Evolutionary conservation across 176 grass and related monocot genomes (phyloP).

Genomic region (Oryza brachyantha): DNA sequence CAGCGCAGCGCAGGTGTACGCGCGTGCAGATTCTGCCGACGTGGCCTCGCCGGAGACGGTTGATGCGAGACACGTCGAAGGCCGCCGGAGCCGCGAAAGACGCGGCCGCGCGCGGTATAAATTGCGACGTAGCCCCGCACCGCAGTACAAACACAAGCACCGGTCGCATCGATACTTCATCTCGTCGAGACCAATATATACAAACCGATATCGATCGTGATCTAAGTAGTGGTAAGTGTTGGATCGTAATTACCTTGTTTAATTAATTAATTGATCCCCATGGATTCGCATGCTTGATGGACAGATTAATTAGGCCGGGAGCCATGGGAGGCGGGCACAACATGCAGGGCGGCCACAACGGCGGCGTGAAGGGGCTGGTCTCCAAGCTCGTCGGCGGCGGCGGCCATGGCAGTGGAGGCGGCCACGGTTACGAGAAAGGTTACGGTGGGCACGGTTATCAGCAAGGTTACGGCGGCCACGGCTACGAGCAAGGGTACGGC

Average conservation of each 20-base stretch:
- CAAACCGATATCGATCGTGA: too few species aligned
- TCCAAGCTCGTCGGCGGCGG: slow-evolving; percentile 35
- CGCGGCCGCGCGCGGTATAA: slow-evolving; percentile 20
- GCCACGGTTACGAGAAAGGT: too few species aligned
- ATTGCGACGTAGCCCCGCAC: background rate
- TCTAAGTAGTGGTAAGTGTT: background rate
- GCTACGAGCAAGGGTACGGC: slow-evolving; percentile 1
- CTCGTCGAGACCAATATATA: too few species aligned
- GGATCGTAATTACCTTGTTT: background rate
- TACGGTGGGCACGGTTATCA: too few species aligned
- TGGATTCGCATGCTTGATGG: background rate
- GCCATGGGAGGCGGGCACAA: slow-evolving; percentile 44
- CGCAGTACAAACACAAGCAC: too few species aligned
- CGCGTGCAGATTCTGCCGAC: too few species aligned
- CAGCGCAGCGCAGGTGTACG: too few species aligned
- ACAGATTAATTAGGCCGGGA: background rate
- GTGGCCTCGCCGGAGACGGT: background rate
- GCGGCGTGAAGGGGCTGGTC: slow-evolving; percentile 41
- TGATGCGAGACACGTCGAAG: slow-evolving; percentile 20
- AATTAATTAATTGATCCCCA: background rate
- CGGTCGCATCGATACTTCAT: too few species aligned
- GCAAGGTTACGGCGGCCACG: background rate
- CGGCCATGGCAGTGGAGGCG: background rate
- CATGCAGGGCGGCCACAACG: slow-evolving; percentile 27
- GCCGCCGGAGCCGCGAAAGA: background rate